A percentile compares a stretch with the other conserved stretches of the same genome.
Conservation (phyloP, 2,329 filamentous ascomycete species). For the Thielaviopsis ethacetica region DNA sequence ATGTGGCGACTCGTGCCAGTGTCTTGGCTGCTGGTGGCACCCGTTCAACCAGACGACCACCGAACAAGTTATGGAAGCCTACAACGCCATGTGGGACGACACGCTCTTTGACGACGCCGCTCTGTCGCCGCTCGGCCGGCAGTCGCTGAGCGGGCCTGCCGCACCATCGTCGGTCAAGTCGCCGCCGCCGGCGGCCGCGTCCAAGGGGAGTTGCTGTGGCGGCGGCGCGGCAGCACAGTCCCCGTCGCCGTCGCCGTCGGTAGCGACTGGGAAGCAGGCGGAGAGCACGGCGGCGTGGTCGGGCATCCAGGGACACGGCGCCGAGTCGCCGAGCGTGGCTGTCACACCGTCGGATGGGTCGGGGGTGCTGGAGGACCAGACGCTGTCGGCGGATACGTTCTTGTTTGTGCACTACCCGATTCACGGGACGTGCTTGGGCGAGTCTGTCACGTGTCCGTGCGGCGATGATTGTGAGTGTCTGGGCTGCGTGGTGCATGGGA, state of each 20-base stretch:
- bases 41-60: constrained; percentile 50
- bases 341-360: constrained; percentile 20
- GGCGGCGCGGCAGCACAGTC: background rate
- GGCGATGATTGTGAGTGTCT: constrained; percentile 43
- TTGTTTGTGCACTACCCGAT: constrained; percentile 42
- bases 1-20: constrained; percentile 51
- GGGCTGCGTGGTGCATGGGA: constrained; percentile 36
- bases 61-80: constrained; percentile 33
- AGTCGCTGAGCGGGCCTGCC: background rate
- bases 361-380: constrained; percentile 31
- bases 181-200: background rate
- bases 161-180: background rate
- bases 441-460: constrained; percentile 35
- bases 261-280: background rate
- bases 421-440: constrained; percentile 29
- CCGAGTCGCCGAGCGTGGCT: background rate
- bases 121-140: background rate
- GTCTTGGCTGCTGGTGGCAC: constrained; percentile 50
- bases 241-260: background rate
- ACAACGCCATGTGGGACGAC: constrained; percentile 25
- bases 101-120: constrained; percentile 10
- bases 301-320: background rate
- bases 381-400: constrained; percentile 35
- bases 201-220: background rate
- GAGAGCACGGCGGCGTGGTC: constrained; percentile 17